Base-by-base conservation (phyloP, 345 rosid genomes). In the Toxicodendron radicans region DNA sequence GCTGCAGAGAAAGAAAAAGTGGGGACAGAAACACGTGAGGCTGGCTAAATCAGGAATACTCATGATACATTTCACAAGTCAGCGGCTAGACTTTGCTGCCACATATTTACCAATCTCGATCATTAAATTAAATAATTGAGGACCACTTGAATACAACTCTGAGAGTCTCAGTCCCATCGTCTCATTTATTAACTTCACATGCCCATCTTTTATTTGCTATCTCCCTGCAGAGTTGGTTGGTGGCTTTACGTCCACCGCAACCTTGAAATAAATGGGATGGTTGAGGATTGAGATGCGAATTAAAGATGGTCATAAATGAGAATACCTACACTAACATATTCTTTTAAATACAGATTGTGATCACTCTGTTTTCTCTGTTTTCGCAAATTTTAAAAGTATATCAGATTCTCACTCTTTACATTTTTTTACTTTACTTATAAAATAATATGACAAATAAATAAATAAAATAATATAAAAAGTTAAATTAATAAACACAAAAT, bases 161-260 rank as follows among this genome's bases (percentile, higher is more conserved):
- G 30, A 27, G 30, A 27, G 30, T 27, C 30, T 62, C 53, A 0
- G 20, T 7, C 11, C 30, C 49, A 27, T 43, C 32, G 68, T 64
- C 76, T 66, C 71, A 79, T 82, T 85, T 75, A 78, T 58, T 78
- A 63, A 21, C 69, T 30, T 71, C 87, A 78, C 87, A 59, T 78
- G 83, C 77, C 56, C 18, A 3, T 49, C 41, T 62, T 53, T 32
- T 56, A 21, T 23, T 48, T 58, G 59, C 41, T 11, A 3, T 14
- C 21, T 3, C 33, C 5, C 48, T 14, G 1, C 12, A 0, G 1
- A 2, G 5, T 17, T 53, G 64, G 60, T 38, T 14, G 68, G 56
- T 62, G 58, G 67, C 16, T 56, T 35, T 23, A 58, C 33, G 43
- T 24, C 77, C 77, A 79, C 74, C 64, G 63, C 56, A 4, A 20